Conservation (phyloP, 352 stramenopile species). For the Thraustotheca clavata region DNA sequence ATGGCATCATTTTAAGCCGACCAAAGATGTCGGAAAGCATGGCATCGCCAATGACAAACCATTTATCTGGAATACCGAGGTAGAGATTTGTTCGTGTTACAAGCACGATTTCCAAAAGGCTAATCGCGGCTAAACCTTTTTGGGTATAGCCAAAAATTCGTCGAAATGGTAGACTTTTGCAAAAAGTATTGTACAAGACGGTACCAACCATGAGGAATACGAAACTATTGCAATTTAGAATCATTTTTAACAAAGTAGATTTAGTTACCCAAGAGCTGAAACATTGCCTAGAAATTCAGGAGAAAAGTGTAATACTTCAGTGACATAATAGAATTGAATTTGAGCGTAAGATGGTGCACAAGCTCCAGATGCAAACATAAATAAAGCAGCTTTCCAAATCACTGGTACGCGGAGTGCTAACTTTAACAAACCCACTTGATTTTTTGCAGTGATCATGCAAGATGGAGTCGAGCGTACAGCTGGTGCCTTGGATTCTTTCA, state of each 20-base stretch:
- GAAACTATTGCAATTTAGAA: constrained; percentile 16
- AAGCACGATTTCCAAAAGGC: constrained; percentile 73
- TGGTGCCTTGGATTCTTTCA: constrained; percentile 69
- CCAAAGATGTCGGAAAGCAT: constrained; percentile 83
- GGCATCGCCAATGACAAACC: constrained; percentile 93
- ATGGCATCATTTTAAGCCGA: constrained; percentile 86
- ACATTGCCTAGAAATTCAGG: constrained; percentile 93
- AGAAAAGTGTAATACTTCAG: constrained; percentile 90
- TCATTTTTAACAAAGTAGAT: background rate
- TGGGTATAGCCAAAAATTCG: constrained; percentile 88
- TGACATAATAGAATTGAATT: constrained; percentile 95
- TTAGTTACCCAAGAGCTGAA: constrained; percentile 54
- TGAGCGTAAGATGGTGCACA: constrained; percentile 90
- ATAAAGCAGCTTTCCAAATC: constrained; percentile 95
- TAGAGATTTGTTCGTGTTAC: constrained; percentile 89
- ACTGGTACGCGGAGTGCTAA: constrained; percentile 33
- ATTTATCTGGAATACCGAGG: constrained; percentile 90
- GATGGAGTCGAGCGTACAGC: background rate
- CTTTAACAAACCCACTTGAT: constrained; percentile 9
- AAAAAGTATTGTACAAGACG: constrained; percentile 77
- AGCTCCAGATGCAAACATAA: constrained; percentile 92
- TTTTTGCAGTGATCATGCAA: background rate
- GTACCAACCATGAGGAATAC: constrained; percentile 74
- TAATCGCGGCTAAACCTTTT: constrained; percentile 58
- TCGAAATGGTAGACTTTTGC: constrained; percentile 89